Evolutionary conservation across 2,329 filamentous ascomycete genomes (phyloP).

Genomic region (Clarireedia homoeocarpa): DNA sequence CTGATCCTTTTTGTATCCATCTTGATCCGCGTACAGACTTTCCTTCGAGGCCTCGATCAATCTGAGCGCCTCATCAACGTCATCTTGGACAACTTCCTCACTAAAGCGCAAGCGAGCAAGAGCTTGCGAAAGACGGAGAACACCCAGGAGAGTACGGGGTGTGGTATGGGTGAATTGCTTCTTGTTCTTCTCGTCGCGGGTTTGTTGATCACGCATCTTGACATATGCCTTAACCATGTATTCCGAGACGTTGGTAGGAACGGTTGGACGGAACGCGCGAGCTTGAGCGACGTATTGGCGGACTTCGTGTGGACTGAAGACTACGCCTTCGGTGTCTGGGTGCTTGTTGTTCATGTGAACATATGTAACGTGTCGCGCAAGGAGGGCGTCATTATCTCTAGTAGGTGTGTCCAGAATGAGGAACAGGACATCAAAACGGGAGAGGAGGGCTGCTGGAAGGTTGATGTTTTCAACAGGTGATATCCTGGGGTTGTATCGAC

Average conservation of each 20-base stretch:
- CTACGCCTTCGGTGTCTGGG: constrained; percentile 67
- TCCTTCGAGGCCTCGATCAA: constrained; percentile 92
- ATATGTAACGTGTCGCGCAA: constrained; percentile 90
- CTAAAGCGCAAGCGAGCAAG: constrained; percentile 87
- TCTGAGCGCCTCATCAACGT: constrained; percentile 90
- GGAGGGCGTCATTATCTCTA: constrained; percentile 82
- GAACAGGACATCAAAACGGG: constrained; percentile 95
- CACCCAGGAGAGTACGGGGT: constrained; percentile 84
- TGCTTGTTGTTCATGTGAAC: constrained; percentile 97
- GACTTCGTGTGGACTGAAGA: constrained; percentile 89
- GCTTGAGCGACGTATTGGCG: constrained; percentile 94
- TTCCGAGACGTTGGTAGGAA: constrained; percentile 79
- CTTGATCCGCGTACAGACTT: constrained; percentile 67
- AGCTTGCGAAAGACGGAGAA: constrained; percentile 88
- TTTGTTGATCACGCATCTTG: constrained; percentile 84
- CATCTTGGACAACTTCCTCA: constrained; percentile 75
- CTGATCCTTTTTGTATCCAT: constrained; percentile 53
- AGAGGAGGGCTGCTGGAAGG: constrained; percentile 90
- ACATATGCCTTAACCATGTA: constrained; percentile 98
- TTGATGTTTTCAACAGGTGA: constrained; percentile 99
- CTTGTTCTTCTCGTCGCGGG: constrained; percentile 82
- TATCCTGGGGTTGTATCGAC: constrained; percentile 94
- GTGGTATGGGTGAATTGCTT: constrained; percentile 93
- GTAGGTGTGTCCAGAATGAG: constrained; percentile 90
- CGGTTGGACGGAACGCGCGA: constrained; percentile 77